Evolutionary conservation across 352 stramenopile species (phyloP), one percentile per base, ranked within the genome.

Genomic region (Pythium volutum): DNA sequence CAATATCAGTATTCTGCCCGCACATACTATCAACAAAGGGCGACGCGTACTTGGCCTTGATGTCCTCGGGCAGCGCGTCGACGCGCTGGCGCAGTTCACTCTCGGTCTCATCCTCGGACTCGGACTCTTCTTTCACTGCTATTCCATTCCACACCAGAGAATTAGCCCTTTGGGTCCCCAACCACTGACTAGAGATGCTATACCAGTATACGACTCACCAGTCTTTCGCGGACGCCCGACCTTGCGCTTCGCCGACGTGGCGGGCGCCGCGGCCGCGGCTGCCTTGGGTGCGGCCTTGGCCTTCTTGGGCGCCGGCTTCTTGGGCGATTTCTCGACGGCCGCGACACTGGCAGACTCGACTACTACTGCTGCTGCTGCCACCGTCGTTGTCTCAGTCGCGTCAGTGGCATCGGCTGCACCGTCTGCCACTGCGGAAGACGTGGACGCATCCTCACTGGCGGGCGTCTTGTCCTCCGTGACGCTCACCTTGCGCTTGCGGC

Each of bases 31-130:
- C 18, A 38, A 38, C 12, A 12, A 14, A 38, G 7, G 36, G 16
- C n/a, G 16, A 73, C 72, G 62, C 63, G n/a, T n/a, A 83, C 75
- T 77, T 77, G 54, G 63, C 49, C 60, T 83, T 89, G 46, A 91
- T 64, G 11, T 88, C 78, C 26, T 81, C 70, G 14, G 70, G 70
- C 10, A 91, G 53, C n/a, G 71, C 71, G 11, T 73, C 73, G 20
- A 89, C 73, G n/a, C 70, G 72, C 22, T 66, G 66, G 33, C 48
- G 27, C 39, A 70, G 31, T 51, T 74, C 66, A 12, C 57, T 60
- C 41, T 81, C 71, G 52, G 62, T 54, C 41, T 74, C 59, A 41
- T 77, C 67, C 25, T 79, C 74, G 11, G 76, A 67, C 20, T 77
- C 73, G 25, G 64, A 80, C 38, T 81, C 71, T 5, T 69, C 34